Evolutionary conservation across 2,329 filamentous ascomycete species (phyloP), one percentile per base, ranked within the genome.

Genomic region (Fusarium piperis): DNA sequence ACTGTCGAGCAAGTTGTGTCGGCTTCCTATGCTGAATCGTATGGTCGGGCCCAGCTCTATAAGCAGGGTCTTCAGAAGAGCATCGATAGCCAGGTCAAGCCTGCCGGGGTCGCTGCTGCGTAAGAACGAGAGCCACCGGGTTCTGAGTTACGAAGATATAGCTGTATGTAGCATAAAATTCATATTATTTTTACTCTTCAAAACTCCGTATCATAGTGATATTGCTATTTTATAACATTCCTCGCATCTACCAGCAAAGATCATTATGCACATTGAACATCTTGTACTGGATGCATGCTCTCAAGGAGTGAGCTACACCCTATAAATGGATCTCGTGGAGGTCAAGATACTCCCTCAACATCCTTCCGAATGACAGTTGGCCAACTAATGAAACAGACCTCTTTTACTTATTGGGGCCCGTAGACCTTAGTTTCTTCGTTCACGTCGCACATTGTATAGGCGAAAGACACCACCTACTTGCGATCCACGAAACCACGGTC

Each of bases 1-100:
- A 81, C 79, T 2, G 79, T 81, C 1, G 75, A 80, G 52, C 72
- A 81, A 32, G 75, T 77, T 0, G 79, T 81, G 1, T 79, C 78
- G 0, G 75, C 78, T 0, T 72, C 78, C 0, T 81, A 81, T 35
- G 78, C 78, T 0, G 79, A 81, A 65, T 80, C 79, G 1, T 81
- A 81, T 33, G 79, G 74, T 28, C 41, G 75, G 26, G 76, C 75
- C 51, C 78, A 80, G 53, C 46, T 78, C 38, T 80, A 78, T 41
- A 81, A 79, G 66, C 77, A 80, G 53, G 74, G 77, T 0, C 51
- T 78, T 15, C 64, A 70, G 33, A 61, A 65, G 58, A 60, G 59
- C 51, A 41, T 65, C 20, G 30, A 58, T 28, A 60, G 55, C 58
- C 52, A 64, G 61, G 38, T 64, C 11, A 58, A 64, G 64, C 23